Evolutionary conservation across 169 alveolate species (phyloP).

Genomic region (Plasmodium ovale): DNA sequence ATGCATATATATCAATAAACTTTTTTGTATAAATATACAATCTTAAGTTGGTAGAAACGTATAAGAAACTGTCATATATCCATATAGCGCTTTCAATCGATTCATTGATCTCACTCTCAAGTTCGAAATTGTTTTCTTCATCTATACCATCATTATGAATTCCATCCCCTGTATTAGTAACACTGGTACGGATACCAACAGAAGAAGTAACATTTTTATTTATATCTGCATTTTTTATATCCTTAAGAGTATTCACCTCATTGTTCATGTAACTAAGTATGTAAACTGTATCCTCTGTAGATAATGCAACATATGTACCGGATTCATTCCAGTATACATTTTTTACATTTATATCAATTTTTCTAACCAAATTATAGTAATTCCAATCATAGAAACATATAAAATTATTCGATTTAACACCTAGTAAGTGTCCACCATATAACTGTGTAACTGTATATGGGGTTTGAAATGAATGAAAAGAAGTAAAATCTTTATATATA

Average conservation of each 20-base stretch:
- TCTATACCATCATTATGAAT: slow-evolving; percentile 34
- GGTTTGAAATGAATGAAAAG: slow-evolving; percentile 89
- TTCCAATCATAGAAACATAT: slow-evolving; percentile 97
- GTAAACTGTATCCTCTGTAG: slow-evolving; percentile 78
- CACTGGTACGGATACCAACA: neutral
- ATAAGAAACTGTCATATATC: slow-evolving; percentile 88
- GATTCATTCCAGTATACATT: slow-evolving; percentile 84
- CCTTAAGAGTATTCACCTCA: neutral
- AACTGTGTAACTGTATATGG: slow-evolving; percentile 89
- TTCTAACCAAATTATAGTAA: slow-evolving; percentile 77
- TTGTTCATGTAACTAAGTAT: slow-evolving; percentile 77
- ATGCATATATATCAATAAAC: slow-evolving; percentile 85
- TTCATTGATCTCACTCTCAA: slow-evolving; percentile 82
- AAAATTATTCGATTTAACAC: slow-evolving; percentile 91
- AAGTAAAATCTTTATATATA: slow-evolving; percentile 89
- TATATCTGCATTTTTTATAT: neutral
- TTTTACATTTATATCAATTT: slow-evolving; percentile 68
- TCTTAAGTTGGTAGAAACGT: slow-evolving; percentile 84
- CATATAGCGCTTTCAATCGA: slow-evolving; percentile 88
- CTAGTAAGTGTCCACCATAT: slow-evolving; percentile 93
- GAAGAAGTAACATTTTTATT: neutral
- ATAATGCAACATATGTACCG: slow-evolving; percentile 80
- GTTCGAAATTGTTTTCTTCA: slow-evolving; percentile 77
- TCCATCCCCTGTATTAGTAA: neutral
- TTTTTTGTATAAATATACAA: slow-evolving; percentile 86